These are phyloP conservation scores for Fomitopsis palustris DNA, from an alignment of 1,284 basidiomycete species.

Conservation along the genomic window DNA sequence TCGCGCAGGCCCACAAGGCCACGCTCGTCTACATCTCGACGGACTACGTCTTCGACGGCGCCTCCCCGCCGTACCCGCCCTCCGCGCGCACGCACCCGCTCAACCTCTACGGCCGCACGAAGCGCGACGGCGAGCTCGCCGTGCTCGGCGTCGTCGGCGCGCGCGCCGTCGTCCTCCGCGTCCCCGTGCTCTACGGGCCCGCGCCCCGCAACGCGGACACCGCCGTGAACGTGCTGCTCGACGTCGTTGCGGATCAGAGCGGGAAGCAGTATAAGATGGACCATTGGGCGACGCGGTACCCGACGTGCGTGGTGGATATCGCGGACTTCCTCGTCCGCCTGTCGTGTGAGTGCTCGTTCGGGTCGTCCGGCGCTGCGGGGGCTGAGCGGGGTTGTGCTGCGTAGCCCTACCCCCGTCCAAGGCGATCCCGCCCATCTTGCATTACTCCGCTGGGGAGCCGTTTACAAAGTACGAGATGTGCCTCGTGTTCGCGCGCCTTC, in stretches of 20 bases:
- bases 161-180: conserved; percentile 62
- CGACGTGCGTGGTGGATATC: conserved; percentile 77
- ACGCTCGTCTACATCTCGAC: conserved; percentile 78
- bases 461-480: conserved; percentile 88
- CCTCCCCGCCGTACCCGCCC: conserved; percentile 74
- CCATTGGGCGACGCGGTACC: conserved; percentile 79
- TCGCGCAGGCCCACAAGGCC: conserved; percentile 53
- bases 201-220: conserved; percentile 72
- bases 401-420: conserved; percentile 25
- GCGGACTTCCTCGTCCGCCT: conserved; percentile 71
- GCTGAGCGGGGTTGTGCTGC: too few species aligned
- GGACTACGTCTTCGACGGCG: conserved; percentile 86
- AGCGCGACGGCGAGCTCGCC: conserved; percentile 72
- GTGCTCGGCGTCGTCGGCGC: conserved; percentile 51
- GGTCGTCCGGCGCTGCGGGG: not conserved
- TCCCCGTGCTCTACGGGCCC: conserved; percentile 81
- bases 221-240: conserved; percentile 76
- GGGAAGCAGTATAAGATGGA: conserved; percentile 84
- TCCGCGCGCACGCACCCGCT: conserved; percentile 67
- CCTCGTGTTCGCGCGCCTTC: conserved; percentile 65
- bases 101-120: conserved; percentile 75
- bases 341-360: conserved; percentile 47
- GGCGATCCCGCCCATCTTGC: conserved; percentile 61
- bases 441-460: conserved; percentile 72
- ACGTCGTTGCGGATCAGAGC: conserved; percentile 74